Base-by-base conservation (phyloP, 345 rosid species). In the Lumnitzera littorea region DNA sequence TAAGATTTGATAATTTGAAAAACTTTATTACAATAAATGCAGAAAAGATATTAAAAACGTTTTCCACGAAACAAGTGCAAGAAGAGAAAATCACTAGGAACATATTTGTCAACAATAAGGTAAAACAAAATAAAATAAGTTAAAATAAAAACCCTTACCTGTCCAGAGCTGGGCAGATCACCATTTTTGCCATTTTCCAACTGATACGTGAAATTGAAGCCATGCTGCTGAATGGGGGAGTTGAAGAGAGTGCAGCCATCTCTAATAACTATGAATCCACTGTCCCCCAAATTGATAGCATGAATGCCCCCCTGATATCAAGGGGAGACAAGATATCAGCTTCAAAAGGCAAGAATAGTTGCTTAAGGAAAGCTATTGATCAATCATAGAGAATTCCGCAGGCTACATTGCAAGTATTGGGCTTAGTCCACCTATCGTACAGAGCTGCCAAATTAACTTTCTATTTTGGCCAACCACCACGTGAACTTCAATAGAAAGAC, bases 151-250 rank as follows among this genome's bases (percentile, higher is more conserved):
- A 60, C 9, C 77, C 81, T 48, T 11, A 89, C 98, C 96, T 88
- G 86, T 61, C 97, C 99, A 47, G 89, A 86, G 72, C 85, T 83
- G 11, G 97, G 99, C 51, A 84, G 66, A 73, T 91, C 97, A 13
- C 89, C 91, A 14, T 53, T 63, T 46, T 75, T 60, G 58, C 96
- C 97, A 72, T 78, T 78, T 78, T 84, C 99, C 61, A 91, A 76
- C 68, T 94, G 99, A 73, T 84, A 94, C 1, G 99, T 86, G 74
- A 91, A 94, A 69, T 94, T 94, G 80, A 94, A 94, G 29, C 85
- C 91, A 58, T 90, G 99, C 70, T 88, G 96, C 74, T 94, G 99
- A 62, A 81, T 92, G 13, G 97, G 96, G 43, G 99, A 94, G 62
- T 80, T 85, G 70, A 88, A 90, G 67, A 90, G 67, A 2, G 92